Conservation (phyloP, 2,329 filamentous ascomycete species). For the Colletotrichum filicis region DNA sequence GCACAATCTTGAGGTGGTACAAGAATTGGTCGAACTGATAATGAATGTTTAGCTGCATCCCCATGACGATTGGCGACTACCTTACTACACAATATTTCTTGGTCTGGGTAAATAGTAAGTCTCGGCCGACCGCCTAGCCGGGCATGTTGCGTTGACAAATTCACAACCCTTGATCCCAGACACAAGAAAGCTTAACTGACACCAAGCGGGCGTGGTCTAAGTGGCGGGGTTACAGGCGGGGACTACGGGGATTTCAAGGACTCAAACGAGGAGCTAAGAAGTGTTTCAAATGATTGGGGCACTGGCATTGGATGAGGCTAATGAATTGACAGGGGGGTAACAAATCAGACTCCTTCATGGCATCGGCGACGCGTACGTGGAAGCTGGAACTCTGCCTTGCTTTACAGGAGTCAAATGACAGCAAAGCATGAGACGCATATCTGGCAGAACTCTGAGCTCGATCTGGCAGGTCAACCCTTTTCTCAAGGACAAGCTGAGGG, state of each 20-base stretch:
- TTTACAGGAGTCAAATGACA: slow-evolving; percentile 3
- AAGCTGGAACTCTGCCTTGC: neutral
- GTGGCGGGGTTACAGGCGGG: neutral
- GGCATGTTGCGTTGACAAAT: neutral
- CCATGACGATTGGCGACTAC: too few species aligned
- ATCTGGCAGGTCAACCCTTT: neutral
- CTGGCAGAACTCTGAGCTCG: slow-evolving; percentile 13
- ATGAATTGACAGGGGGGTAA: neutral
- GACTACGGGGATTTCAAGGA: neutral
- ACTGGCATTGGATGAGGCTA: neutral
- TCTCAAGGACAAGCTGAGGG: too few species aligned
- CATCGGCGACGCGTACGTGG: slow-evolving; percentile 5
- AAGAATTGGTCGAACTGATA: too few species aligned
- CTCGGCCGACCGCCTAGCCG: neutral
- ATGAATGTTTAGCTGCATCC: too few species aligned
- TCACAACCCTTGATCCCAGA: neutral
- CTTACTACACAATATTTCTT: too few species aligned
- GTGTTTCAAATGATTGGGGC: neutral
- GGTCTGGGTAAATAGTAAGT: neutral
- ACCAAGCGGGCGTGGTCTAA: neutral
- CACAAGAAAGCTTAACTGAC: neutral
- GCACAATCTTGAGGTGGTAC: too few species aligned
- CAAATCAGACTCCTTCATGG: neutral
- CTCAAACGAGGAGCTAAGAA: neutral
- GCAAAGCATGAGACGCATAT: neutral